These are phyloP conservation scores for Chlamydomonas urium DNA, from an alignment of 139 green algal species.

Conservation along the genomic window DNA sequence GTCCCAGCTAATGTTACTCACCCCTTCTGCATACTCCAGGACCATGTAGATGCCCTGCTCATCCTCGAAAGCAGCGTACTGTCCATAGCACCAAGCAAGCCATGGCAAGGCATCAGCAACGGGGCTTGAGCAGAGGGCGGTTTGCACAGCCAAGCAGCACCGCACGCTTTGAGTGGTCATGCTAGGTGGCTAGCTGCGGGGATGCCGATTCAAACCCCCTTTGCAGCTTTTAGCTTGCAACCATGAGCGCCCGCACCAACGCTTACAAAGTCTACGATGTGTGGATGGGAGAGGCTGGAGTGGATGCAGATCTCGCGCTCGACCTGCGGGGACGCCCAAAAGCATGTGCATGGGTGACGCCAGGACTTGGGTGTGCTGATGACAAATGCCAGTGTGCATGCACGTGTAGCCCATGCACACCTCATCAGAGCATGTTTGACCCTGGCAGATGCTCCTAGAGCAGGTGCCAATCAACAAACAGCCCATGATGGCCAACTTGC, in stretches of 20 bases:
- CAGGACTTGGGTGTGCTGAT: neutral
- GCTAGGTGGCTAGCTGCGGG: too few relatives aligned
- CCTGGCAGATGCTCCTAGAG: neutral
- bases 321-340: conserved; percentile 36
- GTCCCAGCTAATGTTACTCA: too few relatives aligned
- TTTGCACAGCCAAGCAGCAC: neutral
- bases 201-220: neutral
- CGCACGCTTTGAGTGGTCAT: too few relatives aligned
- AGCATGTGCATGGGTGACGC: neutral
- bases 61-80: conserved; percentile 85
- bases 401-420: neutral
- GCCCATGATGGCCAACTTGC: too few relatives aligned
- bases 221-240: neutral
- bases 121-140: neutral
- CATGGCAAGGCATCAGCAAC: conserved; percentile 1
- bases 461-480: too few relatives aligned
- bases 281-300: conserved; percentile 57
- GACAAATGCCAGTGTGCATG: neutral
- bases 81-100: neutral
- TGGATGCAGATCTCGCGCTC: conserved; percentile 76
- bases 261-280: conserved; percentile 64
- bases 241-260: neutral
- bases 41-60: conserved; percentile 75
- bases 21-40: conserved; percentile 71
- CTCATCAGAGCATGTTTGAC: neutral